Evolutionary conservation across 306 rosid species (phyloP), one percentile per base, ranked within the genome.

Genomic region (Biancaea sappan): DNA sequence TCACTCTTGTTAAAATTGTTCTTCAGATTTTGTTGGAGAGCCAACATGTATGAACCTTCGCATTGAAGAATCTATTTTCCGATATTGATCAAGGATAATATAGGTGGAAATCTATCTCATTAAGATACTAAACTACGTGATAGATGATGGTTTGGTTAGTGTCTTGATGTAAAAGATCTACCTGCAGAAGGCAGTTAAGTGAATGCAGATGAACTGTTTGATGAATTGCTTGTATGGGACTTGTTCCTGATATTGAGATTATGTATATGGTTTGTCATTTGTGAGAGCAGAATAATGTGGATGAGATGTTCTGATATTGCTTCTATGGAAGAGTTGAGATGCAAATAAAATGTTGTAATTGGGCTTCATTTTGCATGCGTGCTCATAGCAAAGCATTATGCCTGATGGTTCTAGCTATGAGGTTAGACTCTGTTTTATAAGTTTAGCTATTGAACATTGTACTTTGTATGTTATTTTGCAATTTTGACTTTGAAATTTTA

Each of bases 191-290:
- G 81, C 16, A 71, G 72, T 18, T 78, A 72, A 35, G 31, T 9
- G 54, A 80, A 59, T 29, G 91, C 82, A 5, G 84, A 82, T 75
- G 61, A 84, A 38, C 59, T 86, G 78, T 80, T 86, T 46, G 89
- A 88, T 76, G 93, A 88, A 81, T 28, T 84, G 86, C 84, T 84
- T 69, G 83, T 84, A 6, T 78, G 51, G 91, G 87, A 19, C 72
- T 88, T 68, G 67, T 82, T 70, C 87, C 89, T 46, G 76, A 85
- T 74, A 37, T 79, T 12, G 81, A 80, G 72, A 81, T 72, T 14
- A 71, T 84, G n/a, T n/a, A 34, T 65, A 65, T 78, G 87, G 87
- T 26, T 72, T 88, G 73, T 82, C 81, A 69, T 26, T 72, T 88
- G 73, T 82, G 83, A 69, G 77, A 84, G 75, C 83, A 82, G 75